These are phyloP conservation scores for Laburnicola sp. DNA, from an alignment of 2,329 filamentous ascomycete species.

Conservation along the genomic window DNA sequence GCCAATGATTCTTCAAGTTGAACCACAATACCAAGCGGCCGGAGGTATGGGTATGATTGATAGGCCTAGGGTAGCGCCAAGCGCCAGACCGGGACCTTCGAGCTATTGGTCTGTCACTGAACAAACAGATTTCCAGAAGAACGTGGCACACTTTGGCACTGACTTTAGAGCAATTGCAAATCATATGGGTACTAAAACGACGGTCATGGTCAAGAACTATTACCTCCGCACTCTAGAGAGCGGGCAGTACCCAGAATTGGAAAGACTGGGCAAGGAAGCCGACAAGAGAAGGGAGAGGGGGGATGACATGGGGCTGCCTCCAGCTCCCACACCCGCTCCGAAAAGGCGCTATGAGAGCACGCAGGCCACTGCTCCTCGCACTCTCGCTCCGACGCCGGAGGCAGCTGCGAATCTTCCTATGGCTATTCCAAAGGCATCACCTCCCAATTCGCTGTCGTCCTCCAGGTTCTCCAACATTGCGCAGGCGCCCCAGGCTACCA, in stretches of 20 bases:
- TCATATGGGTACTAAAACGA: conserved; percentile 81
- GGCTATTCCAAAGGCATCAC: conserved; percentile 44
- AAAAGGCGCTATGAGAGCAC: conserved; percentile 54
- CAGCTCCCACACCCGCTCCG: conserved; percentile 52
- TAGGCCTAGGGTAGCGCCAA: conserved; percentile 36
- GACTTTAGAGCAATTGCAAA: conserved; percentile 76
- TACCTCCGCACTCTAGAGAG: conserved; percentile 52
- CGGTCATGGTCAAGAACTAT: conserved; percentile 71
- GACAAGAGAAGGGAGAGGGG: conserved; percentile 48
- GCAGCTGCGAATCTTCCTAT: conserved; percentile 31
- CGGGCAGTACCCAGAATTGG: conserved; percentile 47
- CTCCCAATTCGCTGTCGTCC: conserved; percentile 33
- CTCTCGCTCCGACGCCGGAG: conserved; percentile 52
- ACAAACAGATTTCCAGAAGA: conserved; percentile 72
- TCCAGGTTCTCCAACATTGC: conserved; percentile 38
- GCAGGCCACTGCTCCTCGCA: conserved; percentile 43
- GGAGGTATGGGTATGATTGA: conserved; percentile 34
- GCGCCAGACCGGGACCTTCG: conserved; percentile 64
- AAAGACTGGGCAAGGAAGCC: conserved; percentile 47
- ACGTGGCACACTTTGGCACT: conserved; percentile 74
- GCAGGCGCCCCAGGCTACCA: conserved; percentile 36
- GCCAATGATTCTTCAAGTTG: conserved; percentile 26
- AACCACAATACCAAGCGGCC: conserved; percentile 27
- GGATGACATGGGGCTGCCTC: conserved; percentile 53
- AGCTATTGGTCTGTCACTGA: conserved; percentile 90